A percentile compares a stretch with the other conserved stretches of the same genome.
Conservation (phyloP, 2,329 filamentous ascomycete genomes). For the Fusarium longipes region DNA sequence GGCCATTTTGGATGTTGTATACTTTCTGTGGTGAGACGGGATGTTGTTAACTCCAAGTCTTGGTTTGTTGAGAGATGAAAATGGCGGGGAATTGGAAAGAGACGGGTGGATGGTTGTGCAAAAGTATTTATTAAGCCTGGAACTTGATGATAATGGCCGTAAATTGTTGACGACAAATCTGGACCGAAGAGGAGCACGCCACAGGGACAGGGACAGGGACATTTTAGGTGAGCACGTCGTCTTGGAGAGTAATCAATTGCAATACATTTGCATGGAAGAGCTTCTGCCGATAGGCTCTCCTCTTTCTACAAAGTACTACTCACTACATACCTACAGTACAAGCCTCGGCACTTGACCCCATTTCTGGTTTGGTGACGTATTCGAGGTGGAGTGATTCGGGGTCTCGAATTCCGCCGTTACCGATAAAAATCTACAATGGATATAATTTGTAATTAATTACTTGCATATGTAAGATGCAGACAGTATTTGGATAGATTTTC, state of each 20-base stretch:
- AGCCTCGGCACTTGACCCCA: slow-evolving; percentile 40
- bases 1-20: slow-evolving; percentile 50
- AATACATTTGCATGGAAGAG: slow-evolving; percentile 2
- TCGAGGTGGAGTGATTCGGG: slow-evolving; percentile 33
- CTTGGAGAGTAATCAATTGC: not conserved
- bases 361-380: slow-evolving; percentile 41
- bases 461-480: no score
- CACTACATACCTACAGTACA: slow-evolving; percentile 5
- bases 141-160: slow-evolving; percentile 9
- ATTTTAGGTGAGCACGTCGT: not conserved
- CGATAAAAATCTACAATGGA: slow-evolving; percentile 8
- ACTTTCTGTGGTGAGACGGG: slow-evolving; percentile 5
- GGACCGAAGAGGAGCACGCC: slow-evolving; percentile 25
- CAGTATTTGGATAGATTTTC: not conserved
- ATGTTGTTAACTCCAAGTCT: slow-evolving; percentile 13
- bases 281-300: slow-evolving; percentile 7
- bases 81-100: slow-evolving; percentile 23
- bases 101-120: slow-evolving; percentile 16
- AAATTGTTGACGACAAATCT: not conserved
- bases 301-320: not conserved
- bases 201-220: not conserved
- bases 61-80: slow-evolving; percentile 29
- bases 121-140: slow-evolving; percentile 34
- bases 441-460: slow-evolving; percentile 25
- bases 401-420: slow-evolving; percentile 38